phyloP scores from a whole-genome alignment of 2,329 filamentous ascomycete genomes.

The Sarocladiaceae sp. region DNA sequence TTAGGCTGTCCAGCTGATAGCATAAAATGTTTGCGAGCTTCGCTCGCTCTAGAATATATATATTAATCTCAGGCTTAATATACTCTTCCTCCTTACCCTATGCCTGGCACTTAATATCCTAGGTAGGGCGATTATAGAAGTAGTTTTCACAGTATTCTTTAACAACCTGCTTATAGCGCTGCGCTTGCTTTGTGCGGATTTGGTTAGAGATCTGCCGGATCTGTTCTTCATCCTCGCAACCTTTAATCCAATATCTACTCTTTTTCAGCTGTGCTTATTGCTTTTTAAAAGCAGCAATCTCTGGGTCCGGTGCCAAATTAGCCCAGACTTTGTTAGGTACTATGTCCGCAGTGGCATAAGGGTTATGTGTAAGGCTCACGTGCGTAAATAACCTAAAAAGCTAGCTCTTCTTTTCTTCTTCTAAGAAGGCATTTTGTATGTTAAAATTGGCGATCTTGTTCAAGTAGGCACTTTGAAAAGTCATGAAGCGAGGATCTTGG shows the following conservation, averaged over 20 bases:
- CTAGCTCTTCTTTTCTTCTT: slow-evolving; percentile 17
- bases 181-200: slow-evolving; percentile 17
- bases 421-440: slow-evolving; percentile 22
- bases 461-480: slow-evolving; percentile 21
- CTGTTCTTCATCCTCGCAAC: slow-evolving; percentile 16
- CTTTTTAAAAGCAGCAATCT: slow-evolving; percentile 19
- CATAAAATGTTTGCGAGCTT: slow-evolving; percentile 1
- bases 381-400: slow-evolving; percentile 17
- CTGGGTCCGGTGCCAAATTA: slow-evolving; percentile 17
- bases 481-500: slow-evolving; percentile 20
- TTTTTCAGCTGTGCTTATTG: slow-evolving; percentile 17
- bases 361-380: slow-evolving; percentile 22
- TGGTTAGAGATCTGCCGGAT: slow-evolving; percentile 18
- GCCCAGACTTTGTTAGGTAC: slow-evolving; percentile 23
- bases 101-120: slow-evolving; percentile 20
- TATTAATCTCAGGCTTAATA: slow-evolving; percentile 10
- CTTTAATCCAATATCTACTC: slow-evolving; percentile 19
- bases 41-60: slow-evolving; percentile 1
- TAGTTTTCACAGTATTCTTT: slow-evolving; percentile 21
- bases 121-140: slow-evolving; percentile 20
- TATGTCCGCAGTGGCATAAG: slow-evolving; percentile 20
- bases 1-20: not conserved
- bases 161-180: slow-evolving; percentile 14
- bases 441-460: slow-evolving; percentile 23
- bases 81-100: slow-evolving; percentile 12